phyloP scores from a whole-genome alignment of 2,329 filamentous ascomycete species.

The Trichoderma atroviride region DNA sequence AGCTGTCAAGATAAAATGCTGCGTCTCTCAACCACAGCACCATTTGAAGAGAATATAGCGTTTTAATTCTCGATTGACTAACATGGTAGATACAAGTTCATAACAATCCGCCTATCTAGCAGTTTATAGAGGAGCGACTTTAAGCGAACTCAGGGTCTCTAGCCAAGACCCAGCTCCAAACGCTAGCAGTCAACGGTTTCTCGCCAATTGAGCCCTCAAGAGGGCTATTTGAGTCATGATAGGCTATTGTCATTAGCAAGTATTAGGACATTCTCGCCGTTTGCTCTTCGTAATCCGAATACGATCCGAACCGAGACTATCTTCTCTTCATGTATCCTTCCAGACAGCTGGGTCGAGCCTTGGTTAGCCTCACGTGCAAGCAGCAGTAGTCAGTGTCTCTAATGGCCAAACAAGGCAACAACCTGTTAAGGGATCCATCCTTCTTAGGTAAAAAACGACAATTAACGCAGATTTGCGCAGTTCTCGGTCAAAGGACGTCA shows the following conservation, averaged over 20 bases:
- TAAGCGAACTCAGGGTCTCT: not conserved
- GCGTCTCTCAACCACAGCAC: no score
- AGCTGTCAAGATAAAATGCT: not conserved
- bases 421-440: not conserved
- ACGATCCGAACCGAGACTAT: not conserved
- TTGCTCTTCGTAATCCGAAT: conserved; percentile 2
- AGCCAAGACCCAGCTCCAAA: not conserved
- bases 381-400: not conserved
- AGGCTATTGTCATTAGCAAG: not conserved
- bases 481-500: not conserved
- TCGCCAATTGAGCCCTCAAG: not conserved
- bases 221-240: not conserved
- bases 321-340: not conserved
- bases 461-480: conserved; percentile 8
- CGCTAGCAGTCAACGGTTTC: conserved; percentile 1
- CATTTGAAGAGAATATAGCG: no score
- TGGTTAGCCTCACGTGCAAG: not conserved
- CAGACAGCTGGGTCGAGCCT: not conserved
- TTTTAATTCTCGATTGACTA: no score
- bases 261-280: not conserved
- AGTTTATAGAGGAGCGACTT: not conserved
- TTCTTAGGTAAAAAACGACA: not conserved
- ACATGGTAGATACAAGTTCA: not conserved
- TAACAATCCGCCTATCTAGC: not conserved
- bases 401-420: not conserved